A percentile compares a stretch with the other conserved stretches of the same genome.
phyloP scores from a whole-genome alignment of 495 filamentous ascomycete genomes.

The Aspergillus campestris region DNA sequence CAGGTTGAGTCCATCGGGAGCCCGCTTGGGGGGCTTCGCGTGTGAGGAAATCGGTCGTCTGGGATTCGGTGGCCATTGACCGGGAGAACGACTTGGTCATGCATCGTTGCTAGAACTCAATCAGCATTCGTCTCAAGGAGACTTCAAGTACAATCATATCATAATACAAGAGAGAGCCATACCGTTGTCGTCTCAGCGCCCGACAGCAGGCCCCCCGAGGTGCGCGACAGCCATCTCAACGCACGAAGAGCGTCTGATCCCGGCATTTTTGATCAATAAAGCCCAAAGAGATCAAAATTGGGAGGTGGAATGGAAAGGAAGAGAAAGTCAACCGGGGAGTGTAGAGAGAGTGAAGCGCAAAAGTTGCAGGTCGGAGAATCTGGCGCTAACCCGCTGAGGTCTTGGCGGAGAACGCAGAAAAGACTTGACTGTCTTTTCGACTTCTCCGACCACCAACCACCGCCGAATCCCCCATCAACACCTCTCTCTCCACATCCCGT shows the following conservation, averaged over 20 bases:
- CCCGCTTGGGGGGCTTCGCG: constrained; percentile 24
- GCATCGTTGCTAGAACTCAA: constrained; percentile 37
- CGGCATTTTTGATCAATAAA: constrained; percentile 25
- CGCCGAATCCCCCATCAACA: constrained; percentile 12
- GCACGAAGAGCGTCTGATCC: constrained; percentile 28
- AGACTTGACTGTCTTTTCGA: constrained; percentile 20
- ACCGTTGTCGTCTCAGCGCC: constrained; percentile 42
- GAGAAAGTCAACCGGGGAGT: constrained; percentile 8
- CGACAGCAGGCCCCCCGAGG: constrained; percentile 33
- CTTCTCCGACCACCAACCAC: constrained; percentile 1
- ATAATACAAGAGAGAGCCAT: constrained; percentile 9
- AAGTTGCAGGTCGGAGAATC: constrained; percentile 31
- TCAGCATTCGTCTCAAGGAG: constrained; percentile 1
- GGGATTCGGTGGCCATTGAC: constrained; percentile 72
- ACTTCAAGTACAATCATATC: neutral
- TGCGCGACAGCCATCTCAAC: constrained; percentile 35
- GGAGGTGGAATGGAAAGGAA: neutral
- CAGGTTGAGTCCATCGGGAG: constrained; percentile 28
- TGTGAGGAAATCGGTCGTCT: constrained; percentile 28
- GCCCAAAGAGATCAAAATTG: neutral
- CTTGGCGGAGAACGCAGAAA: constrained; percentile 27
- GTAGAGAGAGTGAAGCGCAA: constrained; percentile 21
- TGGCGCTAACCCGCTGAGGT: constrained; percentile 26
- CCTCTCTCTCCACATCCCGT: constrained; percentile 2
- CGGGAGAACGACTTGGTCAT: constrained; percentile 41